phyloP scores from a whole-genome alignment of 768 basidiomycete genomes.

The Nidula microcarpa region DNA sequence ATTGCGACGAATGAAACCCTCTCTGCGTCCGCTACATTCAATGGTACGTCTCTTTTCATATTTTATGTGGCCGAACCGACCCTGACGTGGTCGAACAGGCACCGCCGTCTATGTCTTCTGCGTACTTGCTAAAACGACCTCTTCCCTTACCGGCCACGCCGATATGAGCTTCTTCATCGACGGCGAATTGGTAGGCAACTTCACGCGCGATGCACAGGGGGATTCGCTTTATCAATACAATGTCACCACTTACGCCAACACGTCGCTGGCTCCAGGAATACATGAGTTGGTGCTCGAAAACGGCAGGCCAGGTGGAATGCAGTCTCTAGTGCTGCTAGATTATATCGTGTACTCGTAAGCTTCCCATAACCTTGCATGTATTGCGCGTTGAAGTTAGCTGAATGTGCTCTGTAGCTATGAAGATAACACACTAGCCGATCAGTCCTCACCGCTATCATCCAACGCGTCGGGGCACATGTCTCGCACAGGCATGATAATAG shows the following conservation, averaged over 20 bases:
- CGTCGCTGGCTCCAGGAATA: background rate
- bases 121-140: background rate
- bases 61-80: too few species aligned
- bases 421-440: too few species aligned
- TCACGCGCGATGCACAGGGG: background rate
- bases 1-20: too few species aligned
- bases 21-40: too few species aligned
- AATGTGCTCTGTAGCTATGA: too few species aligned
- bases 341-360: background rate
- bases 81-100: too few species aligned
- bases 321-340: background rate
- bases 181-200: background rate
- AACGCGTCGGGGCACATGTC: too few species aligned
- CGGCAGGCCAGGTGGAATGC: background rate
- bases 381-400: too few species aligned
- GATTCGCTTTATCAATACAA: background rate
- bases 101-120: background rate
- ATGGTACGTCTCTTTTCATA: too few species aligned
- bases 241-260: background rate
- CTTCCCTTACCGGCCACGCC: background rate
- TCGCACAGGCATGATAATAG: too few species aligned
- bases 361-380: too few species aligned
- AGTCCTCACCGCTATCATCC: too few species aligned
- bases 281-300: background rate
- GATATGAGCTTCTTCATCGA: background rate